Evolutionary conservation across 306 rosid genomes (phyloP), one percentile per base, ranked within the genome.

Genomic region (Cicer pinnatifidum): DNA sequence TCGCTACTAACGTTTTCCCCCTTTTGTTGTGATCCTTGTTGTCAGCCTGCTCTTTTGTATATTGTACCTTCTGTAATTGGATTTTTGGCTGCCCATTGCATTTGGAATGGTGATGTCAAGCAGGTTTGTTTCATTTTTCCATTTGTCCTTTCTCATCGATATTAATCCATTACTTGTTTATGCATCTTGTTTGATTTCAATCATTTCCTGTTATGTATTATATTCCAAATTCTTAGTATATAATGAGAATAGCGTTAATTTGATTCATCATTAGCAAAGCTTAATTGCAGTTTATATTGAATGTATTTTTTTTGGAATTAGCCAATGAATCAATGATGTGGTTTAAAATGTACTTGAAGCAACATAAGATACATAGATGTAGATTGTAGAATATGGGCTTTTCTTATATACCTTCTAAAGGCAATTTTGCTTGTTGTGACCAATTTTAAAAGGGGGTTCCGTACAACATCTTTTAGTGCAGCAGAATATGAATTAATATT

Each of bases 31-130:
- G 7, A 8, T 65, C 38, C 50, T 43, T 84, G 48, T 76, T 85
- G 33, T 47, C 96, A 95, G 99, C 99, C 97, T 60, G 99, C 99
- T 5, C 97, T 95, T 53, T 75, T 95, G 83, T 91, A 95, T 72
- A 95, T 95, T 80, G 97, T 91, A 46, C 99, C 99, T 9, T 52
- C 87, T 71, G 97, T 91, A 62, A 86, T 91, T 82, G 99, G 99
- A 86, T 91, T 87, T 84, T 83, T 95, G 92, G 97, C 99, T 71
- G 88, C 86, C 61, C 99, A 95, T 69, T 90, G 92, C 83, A 5
- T 87, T 68, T 95, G 97, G 96, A 95, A 95, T 80, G 97, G 97
- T 6, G 97, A 95, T 66, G 89, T 90, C 74, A 95, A 91, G 82
- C 96, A 83, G 93, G 99, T 95, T 78, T 81, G 91, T 86, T 63